Conservation (phyloP, 2,329 filamentous ascomycete genomes). For the Cephalotrichum gorgonifer region DNA sequence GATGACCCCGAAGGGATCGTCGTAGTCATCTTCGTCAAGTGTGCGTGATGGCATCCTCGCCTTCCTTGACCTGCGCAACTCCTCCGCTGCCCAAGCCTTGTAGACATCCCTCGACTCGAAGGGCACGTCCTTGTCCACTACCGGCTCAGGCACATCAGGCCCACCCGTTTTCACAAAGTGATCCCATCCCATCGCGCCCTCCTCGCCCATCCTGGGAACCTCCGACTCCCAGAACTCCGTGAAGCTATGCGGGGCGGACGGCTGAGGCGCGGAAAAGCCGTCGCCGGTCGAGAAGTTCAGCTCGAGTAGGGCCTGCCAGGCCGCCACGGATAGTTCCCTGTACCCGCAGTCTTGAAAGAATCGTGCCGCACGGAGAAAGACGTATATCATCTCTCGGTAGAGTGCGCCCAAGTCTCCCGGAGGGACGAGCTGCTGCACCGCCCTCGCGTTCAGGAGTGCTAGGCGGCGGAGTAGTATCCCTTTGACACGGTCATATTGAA, state of each 20-base stretch:
- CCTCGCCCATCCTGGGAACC: slow-evolving; percentile 66
- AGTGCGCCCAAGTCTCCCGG: not conserved
- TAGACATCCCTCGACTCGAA: slow-evolving; percentile 31
- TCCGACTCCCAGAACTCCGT: slow-evolving; percentile 83
- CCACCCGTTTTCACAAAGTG: slow-evolving; percentile 29
- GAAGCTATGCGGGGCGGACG: slow-evolving; percentile 30
- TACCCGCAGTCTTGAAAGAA: slow-evolving; percentile 72
- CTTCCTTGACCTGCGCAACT: slow-evolving; percentile 35
- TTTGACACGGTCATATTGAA: slow-evolving; percentile 58
- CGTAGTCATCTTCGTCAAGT: slow-evolving; percentile 62
- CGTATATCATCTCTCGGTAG: slow-evolving; percentile 40
- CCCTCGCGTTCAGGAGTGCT: not conserved
- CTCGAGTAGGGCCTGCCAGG: slow-evolving; percentile 79
- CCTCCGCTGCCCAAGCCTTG: slow-evolving; percentile 41
- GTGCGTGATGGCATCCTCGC: slow-evolving; percentile 59
- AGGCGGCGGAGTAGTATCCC: slow-evolving; percentile 46
- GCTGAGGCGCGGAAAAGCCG: not conserved
- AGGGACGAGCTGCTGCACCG: not conserved
- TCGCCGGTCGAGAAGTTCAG: slow-evolving; percentile 53
- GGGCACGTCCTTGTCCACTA: slow-evolving; percentile 12
- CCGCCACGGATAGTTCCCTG: slow-evolving; percentile 61
- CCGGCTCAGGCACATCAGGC: slow-evolving; percentile 30
- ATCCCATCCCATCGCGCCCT: slow-evolving; percentile 59
- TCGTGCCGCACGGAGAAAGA: slow-evolving; percentile 64
- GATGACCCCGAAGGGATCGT: slow-evolving; percentile 75